These are phyloP conservation scores for Dactylorhiza incarnata DNA, from an alignment of 106 monocot genomes.

Conservation along the genomic window DNA sequence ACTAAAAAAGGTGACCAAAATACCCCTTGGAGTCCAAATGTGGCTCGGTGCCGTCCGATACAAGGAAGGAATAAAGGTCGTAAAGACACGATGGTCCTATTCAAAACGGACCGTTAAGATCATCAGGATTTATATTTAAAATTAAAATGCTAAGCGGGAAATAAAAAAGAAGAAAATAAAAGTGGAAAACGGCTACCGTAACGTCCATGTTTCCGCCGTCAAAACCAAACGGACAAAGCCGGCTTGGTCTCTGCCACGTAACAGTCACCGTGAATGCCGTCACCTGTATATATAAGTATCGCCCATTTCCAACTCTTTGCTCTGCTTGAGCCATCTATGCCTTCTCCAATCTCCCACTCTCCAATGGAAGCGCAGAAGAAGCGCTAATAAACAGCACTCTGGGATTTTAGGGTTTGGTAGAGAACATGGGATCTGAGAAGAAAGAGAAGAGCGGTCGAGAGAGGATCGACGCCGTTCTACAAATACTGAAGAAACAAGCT, in stretches of 20 bases:
- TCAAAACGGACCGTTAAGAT: slow-evolving; percentile 13
- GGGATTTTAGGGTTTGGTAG: background rate
- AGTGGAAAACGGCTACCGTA: background rate
- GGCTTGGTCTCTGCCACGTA: background rate
- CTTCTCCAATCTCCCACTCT: background rate
- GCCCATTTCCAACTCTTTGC: background rate
- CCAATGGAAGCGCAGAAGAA: background rate
- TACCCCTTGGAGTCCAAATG: too few species aligned
- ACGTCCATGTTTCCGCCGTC: slow-evolving; percentile 5
- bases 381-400: background rate
- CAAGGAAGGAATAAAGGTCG: background rate
- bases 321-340: background rate
- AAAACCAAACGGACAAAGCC: slow-evolving; percentile 1
- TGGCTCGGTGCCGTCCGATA: background rate
- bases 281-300: slow-evolving; percentile 7
- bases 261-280: slow-evolving; percentile 18
- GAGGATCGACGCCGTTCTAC: slow-evolving; percentile 27
- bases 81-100: background rate
- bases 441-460: slow-evolving; percentile 13
- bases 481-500: slow-evolving; percentile 29
- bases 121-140: background rate
- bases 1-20: too few species aligned
- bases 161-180: slow-evolving; percentile 2
- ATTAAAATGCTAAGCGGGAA: background rate
- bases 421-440: slow-evolving; percentile 14